These are phyloP conservation scores for Bruguiera sexangula DNA, from an alignment of 345 rosid species.

Conservation along the genomic window DNA sequence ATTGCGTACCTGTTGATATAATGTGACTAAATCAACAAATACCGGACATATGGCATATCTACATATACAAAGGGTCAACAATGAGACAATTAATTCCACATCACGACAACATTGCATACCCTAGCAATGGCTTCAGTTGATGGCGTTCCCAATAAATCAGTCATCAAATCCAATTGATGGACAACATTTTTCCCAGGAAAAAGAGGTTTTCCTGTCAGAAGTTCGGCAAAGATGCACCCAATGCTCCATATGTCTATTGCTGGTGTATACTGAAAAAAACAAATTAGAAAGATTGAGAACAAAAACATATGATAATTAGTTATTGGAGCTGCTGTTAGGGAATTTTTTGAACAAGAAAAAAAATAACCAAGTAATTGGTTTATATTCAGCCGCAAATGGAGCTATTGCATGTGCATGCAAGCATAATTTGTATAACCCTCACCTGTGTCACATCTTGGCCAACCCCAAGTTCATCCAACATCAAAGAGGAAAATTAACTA, in stretches of 20 bases:
- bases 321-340: background rate
- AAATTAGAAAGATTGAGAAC: conserved; percentile 10
- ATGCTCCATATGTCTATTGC: conserved; percentile 98
- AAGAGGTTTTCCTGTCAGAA: conserved; percentile 88
- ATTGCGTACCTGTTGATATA: conserved; percentile 68
- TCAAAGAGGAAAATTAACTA: background rate
- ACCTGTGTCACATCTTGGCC: background rate
- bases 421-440: background rate
- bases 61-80: background rate
- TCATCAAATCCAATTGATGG: conserved; percentile 92
- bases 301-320: background rate
- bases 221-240: conserved; percentile 95
- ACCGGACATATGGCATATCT: background rate
- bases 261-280: conserved; percentile 73
- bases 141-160: conserved; percentile 91
- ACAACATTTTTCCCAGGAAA: conserved; percentile 98
- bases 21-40: conserved; percentile 21
- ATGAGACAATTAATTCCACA: conserved; percentile 9
- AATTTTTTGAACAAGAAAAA: background rate
- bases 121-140: conserved; percentile 90
- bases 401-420: background rate
- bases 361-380: background rate
- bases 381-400: background rate
- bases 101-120: conserved; percentile 36
- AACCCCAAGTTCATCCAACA: background rate